These are phyloP conservation scores for Pyrenopolyporus hunteri DNA, from an alignment of 495 filamentous ascomycete species.

Conservation along the genomic window DNA sequence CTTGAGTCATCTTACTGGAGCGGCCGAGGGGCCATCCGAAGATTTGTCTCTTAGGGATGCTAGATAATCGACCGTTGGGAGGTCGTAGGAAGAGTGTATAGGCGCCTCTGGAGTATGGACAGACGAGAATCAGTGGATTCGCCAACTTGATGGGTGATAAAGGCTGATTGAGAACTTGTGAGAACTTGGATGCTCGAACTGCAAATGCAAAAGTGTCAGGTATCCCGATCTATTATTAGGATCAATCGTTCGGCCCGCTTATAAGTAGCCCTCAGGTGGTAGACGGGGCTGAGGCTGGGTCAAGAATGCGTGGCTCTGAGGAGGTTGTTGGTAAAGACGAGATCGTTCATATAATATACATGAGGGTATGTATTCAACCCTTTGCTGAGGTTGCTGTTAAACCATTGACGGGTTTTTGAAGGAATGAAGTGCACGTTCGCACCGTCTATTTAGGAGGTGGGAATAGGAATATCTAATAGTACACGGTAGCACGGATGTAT, in stretches of 20 bases:
- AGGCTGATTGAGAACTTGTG: neutral
- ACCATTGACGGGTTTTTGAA: constrained; percentile 1
- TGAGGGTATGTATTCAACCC: too few species aligned
- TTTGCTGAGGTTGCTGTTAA: neutral
- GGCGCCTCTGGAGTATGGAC: constrained; percentile 10
- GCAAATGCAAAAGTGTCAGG: constrained; percentile 18
- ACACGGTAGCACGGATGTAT: constrained; percentile 10
- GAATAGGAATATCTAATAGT: constrained; percentile 5
- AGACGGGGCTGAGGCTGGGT: neutral
- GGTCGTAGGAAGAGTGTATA: neutral
- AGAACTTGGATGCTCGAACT: neutral
- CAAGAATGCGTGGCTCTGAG: neutral
- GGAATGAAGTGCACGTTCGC: too few species aligned
- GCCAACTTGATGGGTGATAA: constrained; percentile 25
- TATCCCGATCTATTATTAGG: constrained; percentile 27
- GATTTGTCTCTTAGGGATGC: constrained; percentile 16
- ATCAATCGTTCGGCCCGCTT: constrained; percentile 26
- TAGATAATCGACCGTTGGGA: neutral
- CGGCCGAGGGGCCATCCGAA: constrained; percentile 45
- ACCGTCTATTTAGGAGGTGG: neutral
- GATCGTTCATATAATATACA: neutral
- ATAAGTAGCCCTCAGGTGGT: constrained; percentile 14
- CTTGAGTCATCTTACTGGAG: constrained; percentile 43
- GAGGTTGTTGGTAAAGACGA: neutral
- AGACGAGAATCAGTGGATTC: constrained; percentile 20